A percentile compares a stretch with the other conserved stretches of the same genome.
Conservation (phyloP, 2,329 filamentous ascomycete species). For the Penicillium decumbens region DNA sequence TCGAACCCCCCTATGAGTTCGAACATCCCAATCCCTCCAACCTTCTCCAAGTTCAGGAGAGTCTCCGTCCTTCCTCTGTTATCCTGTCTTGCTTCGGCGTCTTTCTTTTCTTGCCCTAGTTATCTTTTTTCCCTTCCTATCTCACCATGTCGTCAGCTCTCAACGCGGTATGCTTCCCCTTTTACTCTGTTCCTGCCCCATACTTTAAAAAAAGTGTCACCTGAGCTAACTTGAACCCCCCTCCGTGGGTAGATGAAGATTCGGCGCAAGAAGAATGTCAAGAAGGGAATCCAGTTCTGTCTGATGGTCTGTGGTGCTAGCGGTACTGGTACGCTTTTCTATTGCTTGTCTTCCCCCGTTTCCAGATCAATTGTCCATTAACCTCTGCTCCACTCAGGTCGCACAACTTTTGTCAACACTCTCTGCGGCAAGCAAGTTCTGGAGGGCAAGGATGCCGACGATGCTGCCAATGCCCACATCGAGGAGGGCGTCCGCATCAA, state of each 20-base stretch:
- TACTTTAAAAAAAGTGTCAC: slow-evolving; percentile 17
- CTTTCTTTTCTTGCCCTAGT: slow-evolving; percentile 17
- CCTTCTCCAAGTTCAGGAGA: slow-evolving; percentile 26
- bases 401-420: slow-evolving; percentile 99
- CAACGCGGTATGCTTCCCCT: slow-evolving; percentile 48
- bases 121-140: slow-evolving; percentile 21
- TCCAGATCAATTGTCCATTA: slow-evolving; percentile 15
- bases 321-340: slow-evolving; percentile 69
- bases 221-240: slow-evolving; percentile 20
- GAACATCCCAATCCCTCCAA: not conserved
- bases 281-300: slow-evolving; percentile 99
- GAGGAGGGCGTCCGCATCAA: slow-evolving; percentile 99
- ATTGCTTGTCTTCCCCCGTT: slow-evolving; percentile 2
- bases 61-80: slow-evolving; percentile 22
- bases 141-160: slow-evolving; percentile 51
- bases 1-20: slow-evolving; percentile 13
- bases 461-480: slow-evolving; percentile 78
- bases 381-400: slow-evolving; percentile 53
- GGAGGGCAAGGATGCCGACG: slow-evolving; percentile 85
- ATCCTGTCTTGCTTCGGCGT: slow-evolving; percentile 17
- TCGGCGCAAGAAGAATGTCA: slow-evolving; percentile 99
- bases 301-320: slow-evolving; percentile 99
- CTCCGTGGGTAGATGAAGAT: slow-evolving; percentile 70
- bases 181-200: slow-evolving; percentile 22
- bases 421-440: slow-evolving; percentile 94